Conservation (phyloP, 192 early-diverging fungal genomes). For the Endogone sp. region DNA sequence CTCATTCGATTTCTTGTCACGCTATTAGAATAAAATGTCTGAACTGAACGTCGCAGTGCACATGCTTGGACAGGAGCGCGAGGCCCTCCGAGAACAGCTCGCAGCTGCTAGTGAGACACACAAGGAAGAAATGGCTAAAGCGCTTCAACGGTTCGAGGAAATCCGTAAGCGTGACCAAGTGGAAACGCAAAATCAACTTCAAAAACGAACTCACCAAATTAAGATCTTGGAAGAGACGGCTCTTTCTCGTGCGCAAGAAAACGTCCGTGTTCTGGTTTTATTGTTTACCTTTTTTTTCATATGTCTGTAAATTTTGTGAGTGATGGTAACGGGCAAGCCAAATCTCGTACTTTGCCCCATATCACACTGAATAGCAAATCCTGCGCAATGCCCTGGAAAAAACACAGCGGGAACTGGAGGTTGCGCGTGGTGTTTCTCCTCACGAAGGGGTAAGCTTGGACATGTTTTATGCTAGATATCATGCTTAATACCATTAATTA, state of each 20-base stretch:
- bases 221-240: neutral
- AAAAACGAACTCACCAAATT: neutral
- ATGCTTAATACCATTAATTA: too few species aligned
- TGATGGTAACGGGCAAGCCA: too few species aligned
- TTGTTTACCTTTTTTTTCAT: neutral
- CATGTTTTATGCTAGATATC: too few species aligned
- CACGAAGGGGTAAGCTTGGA: neutral
- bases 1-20: neutral
- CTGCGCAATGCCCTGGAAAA: neutral
- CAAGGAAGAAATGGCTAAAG: neutral
- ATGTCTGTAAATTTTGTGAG: too few species aligned
- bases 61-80: neutral
- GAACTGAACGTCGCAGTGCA: neutral
- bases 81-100: neutral
- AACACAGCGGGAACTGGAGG: neutral
- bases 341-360: too few species aligned
- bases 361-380: neutral
- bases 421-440: neutral
- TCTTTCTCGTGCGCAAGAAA: neutral
- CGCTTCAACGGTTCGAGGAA: neutral
- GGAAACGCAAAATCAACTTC: neutral
- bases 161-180: neutral
- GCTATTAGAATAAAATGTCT: neutral
- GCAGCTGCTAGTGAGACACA: neutral
- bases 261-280: neutral